Conservation (phyloP, 805 yeast species). For the Tetrapisispora phaffii region DNA sequence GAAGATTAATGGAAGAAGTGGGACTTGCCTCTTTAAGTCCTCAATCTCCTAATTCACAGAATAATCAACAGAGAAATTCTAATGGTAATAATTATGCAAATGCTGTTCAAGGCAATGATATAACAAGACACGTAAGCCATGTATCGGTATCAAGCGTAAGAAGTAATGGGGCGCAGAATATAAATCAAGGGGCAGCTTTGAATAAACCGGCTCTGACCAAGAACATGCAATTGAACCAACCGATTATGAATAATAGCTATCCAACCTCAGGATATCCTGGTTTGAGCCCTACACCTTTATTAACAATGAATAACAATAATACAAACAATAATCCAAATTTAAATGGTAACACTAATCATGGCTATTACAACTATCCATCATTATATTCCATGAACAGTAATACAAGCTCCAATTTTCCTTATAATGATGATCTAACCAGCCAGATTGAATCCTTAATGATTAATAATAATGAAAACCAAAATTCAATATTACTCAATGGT, state of each 20-base stretch:
- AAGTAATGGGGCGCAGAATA: constrained; percentile 24
- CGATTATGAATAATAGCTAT: not conserved
- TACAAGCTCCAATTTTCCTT: constrained; percentile 7
- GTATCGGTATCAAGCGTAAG: constrained; percentile 26
- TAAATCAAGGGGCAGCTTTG: constrained; percentile 1
- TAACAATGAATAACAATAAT: not conserved
- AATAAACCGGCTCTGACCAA: not conserved
- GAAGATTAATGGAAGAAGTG: constrained; percentile 83
- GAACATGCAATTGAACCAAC: not conserved
- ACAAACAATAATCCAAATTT: not conserved
- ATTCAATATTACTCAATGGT: not conserved
- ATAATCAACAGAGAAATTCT: constrained; percentile 1
- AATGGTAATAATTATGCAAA: not conserved
- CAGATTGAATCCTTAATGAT: constrained; percentile 23
- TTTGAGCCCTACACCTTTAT: not conserved
- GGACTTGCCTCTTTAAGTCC: constrained; percentile 39
- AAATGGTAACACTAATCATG: not conserved
- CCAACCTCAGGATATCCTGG: not conserved
- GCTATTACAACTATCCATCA: constrained; percentile 25
- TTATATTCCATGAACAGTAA: constrained; percentile 15
- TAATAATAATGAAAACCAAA: constrained; percentile 13
- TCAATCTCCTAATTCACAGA: not conserved
- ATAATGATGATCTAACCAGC: constrained; percentile 19
- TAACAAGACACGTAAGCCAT: constrained; percentile 21
- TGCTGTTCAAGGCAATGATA: not conserved